A percentile compares a stretch with the other conserved stretches of the same genome.
These are phyloP conservation scores for Aspergillus ibericus DNA, from an alignment of 2,329 filamentous ascomycete genomes.

Conservation along the genomic window DNA sequence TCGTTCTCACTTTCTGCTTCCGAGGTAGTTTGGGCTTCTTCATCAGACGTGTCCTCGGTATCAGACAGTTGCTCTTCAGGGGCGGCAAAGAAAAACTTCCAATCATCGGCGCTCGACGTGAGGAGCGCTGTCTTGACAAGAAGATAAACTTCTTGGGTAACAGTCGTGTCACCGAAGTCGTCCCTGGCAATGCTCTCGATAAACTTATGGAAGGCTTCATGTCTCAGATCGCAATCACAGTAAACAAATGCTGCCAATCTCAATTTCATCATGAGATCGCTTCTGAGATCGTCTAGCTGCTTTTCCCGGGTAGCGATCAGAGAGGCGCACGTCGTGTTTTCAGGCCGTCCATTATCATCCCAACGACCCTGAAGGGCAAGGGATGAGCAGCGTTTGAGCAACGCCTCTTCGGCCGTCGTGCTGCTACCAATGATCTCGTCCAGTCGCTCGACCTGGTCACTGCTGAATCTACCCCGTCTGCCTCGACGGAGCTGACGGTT, in stretches of 20 bases:
- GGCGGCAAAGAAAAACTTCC: conserved; percentile 29
- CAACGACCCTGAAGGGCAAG: conserved; percentile 33
- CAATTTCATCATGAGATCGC: conserved; percentile 25
- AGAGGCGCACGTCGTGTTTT: conserved; percentile 32
- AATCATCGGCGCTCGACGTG: conserved; percentile 26
- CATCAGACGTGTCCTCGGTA: neutral
- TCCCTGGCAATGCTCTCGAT: conserved; percentile 26
- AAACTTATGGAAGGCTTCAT: conserved; percentile 31
- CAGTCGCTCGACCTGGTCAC: conserved; percentile 40
- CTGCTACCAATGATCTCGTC: conserved; percentile 49
- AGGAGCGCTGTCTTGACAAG: conserved; percentile 22
- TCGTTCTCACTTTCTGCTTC: neutral
- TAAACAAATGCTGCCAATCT: conserved; percentile 34
- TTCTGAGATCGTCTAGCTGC: conserved; percentile 24
- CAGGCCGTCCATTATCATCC: conserved; percentile 26
- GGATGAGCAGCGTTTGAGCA: conserved; percentile 50
- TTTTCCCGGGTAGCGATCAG: conserved; percentile 28
- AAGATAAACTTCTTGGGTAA: conserved; percentile 23
- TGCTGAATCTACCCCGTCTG: conserved; percentile 24
- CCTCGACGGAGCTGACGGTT: conserved; percentile 45
- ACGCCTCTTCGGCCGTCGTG: conserved; percentile 51
- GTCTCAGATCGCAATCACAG: conserved; percentile 20
- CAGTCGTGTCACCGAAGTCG: conserved; percentile 30
- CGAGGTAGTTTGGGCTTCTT: neutral
- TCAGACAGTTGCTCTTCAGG: neutral